Base-by-base conservation (phyloP, 306 rosid genomes). In the Vigna radiata region DNA sequence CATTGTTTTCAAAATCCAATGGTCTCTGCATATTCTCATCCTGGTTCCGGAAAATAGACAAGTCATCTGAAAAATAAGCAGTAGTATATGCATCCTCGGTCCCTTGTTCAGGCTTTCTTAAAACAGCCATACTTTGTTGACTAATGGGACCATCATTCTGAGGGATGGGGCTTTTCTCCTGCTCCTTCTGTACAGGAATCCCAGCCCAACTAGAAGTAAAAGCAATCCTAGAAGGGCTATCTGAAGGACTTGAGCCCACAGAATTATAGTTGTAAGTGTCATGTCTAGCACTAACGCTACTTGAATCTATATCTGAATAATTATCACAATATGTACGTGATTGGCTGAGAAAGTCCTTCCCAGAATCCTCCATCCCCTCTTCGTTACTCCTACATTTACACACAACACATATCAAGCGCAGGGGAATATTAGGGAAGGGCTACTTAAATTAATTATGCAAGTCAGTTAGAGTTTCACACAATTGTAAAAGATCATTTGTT, bases 1-100 rank as follows among this genome's bases (percentile, higher is more conserved):
- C 91, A 81, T 89, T 89, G 86, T 91, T 88, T 85, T 86, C 94
- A 88, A 95, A 95, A 89, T 89, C 97, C 87, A 92, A 86, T 17
- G 96, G 95, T 81, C 91, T 86, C 73, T 69, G 87, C 46, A 81
- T 83, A 56, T 79, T 87, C 77, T 85, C 88, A 75, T 60, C 77
- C 79, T 58, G 91, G 85, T 61, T 83, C 60, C 62, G 79, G 77
- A 84, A 77, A 78, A 86, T 78, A 33, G 96, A 81, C 80, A 88
- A 68, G 86, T 88, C 89, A 79, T 81, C 94, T 54, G 96, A 87
- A 86, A 83, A 86, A 66, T 87, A 85, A 85, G 90, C 85, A 82
- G 83, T 76, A 79, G 81, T 86, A 82, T 89, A 78, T 78, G 83
- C 87, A 86, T 84, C 93, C 70, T 85, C 89, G 9, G 87, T 80